Percentiles rank a stretch among this genome's conserved stretches.
These are phyloP conservation scores for Groenewaldozyma auringiensis DNA, from an alignment of 1,139 yeast species.

Conservation along the genomic window DNA sequence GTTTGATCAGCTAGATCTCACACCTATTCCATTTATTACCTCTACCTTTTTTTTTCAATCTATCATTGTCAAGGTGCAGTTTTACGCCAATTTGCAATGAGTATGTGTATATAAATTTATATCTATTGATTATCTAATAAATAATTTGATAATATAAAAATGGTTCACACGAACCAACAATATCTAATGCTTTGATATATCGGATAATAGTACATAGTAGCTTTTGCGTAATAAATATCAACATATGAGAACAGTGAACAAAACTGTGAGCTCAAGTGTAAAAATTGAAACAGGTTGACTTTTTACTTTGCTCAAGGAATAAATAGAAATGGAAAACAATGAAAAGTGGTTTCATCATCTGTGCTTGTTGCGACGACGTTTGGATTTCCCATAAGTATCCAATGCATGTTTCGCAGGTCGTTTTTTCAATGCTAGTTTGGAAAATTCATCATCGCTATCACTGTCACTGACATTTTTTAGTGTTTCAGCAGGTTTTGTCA, in stretches of 20 bases:
- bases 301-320: too few species aligned
- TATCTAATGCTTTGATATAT: neutral
- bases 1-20: neutral
- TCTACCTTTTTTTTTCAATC: too few species aligned
- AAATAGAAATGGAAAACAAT: too few species aligned
- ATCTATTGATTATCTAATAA: neutral
- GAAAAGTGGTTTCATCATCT: too few species aligned
- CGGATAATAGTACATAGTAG: too few species aligned
- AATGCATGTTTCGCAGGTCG: neutral
- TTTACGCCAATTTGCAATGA: too few species aligned
- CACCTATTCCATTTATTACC: too few species aligned
- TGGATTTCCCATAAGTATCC: neutral
- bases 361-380: neutral
- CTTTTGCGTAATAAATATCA: too few species aligned
- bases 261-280: too few species aligned
- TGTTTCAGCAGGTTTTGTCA: neutral
- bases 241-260: too few species aligned
- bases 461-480: neutral
- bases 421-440: neutral
- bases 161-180: neutral
- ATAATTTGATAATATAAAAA: neutral
- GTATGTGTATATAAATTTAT: neutral
- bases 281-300: too few species aligned
- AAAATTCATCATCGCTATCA: constrained; percentile 1
- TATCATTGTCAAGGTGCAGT: too few species aligned